Conservation (phyloP, 208 protist species). For the Porcisia hertigi region DNA sequence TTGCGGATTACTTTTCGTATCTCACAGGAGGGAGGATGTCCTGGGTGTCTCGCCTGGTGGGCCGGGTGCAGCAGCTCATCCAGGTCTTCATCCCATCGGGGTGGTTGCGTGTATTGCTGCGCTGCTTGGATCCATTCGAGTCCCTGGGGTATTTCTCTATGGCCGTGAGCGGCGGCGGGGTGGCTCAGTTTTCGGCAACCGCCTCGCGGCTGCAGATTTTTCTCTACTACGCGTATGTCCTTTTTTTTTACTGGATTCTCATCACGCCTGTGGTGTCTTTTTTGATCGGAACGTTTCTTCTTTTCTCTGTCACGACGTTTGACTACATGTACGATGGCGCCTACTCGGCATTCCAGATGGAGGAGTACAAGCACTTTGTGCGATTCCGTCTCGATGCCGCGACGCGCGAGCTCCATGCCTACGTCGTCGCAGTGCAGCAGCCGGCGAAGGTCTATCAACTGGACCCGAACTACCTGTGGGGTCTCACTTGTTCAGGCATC, state of each 20-base stretch:
- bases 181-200: conserved; percentile 43
- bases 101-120: conserved; percentile 37
- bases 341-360: conserved; percentile 87
- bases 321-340: conserved; percentile 79
- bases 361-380: conserved; percentile 86
- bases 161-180: conserved; percentile 40
- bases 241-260: conserved; percentile 83
- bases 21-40: conserved; percentile 33
- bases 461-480: conserved; percentile 49
- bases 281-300: conserved; percentile 75
- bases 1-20: conserved; percentile 26
- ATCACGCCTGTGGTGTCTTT: conserved; percentile 78
- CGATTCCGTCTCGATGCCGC: conserved; percentile 62
- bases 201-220: conserved; percentile 48
- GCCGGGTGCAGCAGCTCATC: conserved; percentile 11
- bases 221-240: conserved; percentile 68
- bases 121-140: conserved; percentile 61
- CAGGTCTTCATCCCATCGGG: conserved; percentile 24
- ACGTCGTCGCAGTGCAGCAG: conserved; percentile 61
- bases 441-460: conserved; percentile 72
- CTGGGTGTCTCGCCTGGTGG: conserved; percentile 9
- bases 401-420: conserved; percentile 62
- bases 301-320: conserved; percentile 68
- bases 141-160: conserved; percentile 61
- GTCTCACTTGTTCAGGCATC: conserved; percentile 20